These are phyloP conservation scores for Choiromyces venosus DNA, from an alignment of 495 filamentous ascomycete genomes.

Conservation along the genomic window DNA sequence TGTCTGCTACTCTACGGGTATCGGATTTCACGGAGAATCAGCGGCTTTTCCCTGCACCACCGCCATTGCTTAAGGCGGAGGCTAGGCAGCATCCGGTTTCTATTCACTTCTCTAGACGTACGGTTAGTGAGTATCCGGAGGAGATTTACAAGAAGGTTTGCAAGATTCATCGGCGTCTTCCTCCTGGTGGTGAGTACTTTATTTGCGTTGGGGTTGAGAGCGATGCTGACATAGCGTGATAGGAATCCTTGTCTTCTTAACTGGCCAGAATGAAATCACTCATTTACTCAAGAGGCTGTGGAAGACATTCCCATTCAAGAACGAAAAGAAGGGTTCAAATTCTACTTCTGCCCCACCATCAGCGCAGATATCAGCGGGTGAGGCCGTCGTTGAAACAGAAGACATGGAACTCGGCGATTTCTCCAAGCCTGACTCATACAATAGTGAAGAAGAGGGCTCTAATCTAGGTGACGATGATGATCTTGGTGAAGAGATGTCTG, in stretches of 20 bases:
- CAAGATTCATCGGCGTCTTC: constrained; percentile 82
- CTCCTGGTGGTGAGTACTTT: constrained; percentile 54
- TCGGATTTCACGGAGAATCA: constrained; percentile 84
- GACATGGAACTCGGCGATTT: constrained; percentile 74
- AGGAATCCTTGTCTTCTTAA: constrained; percentile 91
- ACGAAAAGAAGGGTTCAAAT: constrained; percentile 40
- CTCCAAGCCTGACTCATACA: constrained; percentile 43
- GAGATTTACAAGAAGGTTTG: constrained; percentile 84
- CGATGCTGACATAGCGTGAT: constrained; percentile 11
- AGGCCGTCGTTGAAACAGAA: constrained; percentile 76
- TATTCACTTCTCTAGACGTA: constrained; percentile 77
- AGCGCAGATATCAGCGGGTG: constrained; percentile 67
- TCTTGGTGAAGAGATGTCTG: constrained; percentile 44
- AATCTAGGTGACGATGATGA: constrained; percentile 53
- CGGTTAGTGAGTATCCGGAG: constrained; percentile 79
- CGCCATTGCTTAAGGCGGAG: constrained; percentile 82
- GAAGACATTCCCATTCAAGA: constrained; percentile 59
- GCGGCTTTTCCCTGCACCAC: constrained; percentile 69
- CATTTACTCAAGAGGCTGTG: constrained; percentile 71
- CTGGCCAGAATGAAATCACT: constrained; percentile 85
- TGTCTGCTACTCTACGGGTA: constrained; percentile 91
- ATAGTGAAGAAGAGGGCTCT: constrained; percentile 45
- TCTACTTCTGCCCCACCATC: constrained; percentile 54
- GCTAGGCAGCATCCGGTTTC: constrained; percentile 91
- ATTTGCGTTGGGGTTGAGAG: not conserved